Percentiles rank a stretch among this genome's conserved stretches.
Evolutionary conservation across 495 filamentous ascomycete genomes (phyloP).

Genomic region (Staphylotrichum tortipilum): DNA sequence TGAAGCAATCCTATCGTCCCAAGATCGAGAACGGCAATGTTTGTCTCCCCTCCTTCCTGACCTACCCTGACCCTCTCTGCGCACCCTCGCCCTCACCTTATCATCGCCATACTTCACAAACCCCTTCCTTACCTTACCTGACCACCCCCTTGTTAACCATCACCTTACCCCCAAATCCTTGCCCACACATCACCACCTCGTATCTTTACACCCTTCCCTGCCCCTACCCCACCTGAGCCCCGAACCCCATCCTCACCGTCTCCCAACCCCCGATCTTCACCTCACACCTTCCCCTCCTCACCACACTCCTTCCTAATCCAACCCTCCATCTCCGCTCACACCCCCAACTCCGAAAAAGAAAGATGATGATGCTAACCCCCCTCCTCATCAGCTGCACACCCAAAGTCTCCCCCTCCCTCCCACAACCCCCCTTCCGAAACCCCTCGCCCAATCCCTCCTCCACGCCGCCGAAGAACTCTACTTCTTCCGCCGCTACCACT

Average conservation of each 20-base stretch:
- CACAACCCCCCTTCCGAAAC: slow-evolving; percentile 24
- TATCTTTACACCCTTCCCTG: too few relatives aligned
- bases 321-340: neutral
- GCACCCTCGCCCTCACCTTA: neutral
- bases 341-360: too few relatives aligned
- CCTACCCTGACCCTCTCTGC: too few relatives aligned
- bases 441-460: slow-evolving; percentile 37
- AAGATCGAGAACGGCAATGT: slow-evolving; percentile 44
- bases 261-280: too few relatives aligned
- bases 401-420: neutral
- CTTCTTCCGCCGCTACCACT: slow-evolving; percentile 40
- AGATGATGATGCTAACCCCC: too few relatives aligned
- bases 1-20: slow-evolving; percentile 29
- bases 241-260: neutral
- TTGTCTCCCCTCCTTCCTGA: neutral
- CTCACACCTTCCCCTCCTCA: neutral
- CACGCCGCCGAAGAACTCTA: slow-evolving; percentile 52
- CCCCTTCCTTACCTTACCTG: neutral
- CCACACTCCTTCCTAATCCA: too few relatives aligned
- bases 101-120: neutral
- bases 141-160: too few relatives aligned
- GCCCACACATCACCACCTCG: too few relatives aligned
- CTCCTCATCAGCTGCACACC: too few relatives aligned
- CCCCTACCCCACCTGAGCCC: too few relatives aligned
- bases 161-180: too few relatives aligned